Evolutionary conservation across 2,329 filamentous ascomycete species (phyloP), one percentile per base, ranked within the genome.

Genomic region (Apiospora hydei): DNA sequence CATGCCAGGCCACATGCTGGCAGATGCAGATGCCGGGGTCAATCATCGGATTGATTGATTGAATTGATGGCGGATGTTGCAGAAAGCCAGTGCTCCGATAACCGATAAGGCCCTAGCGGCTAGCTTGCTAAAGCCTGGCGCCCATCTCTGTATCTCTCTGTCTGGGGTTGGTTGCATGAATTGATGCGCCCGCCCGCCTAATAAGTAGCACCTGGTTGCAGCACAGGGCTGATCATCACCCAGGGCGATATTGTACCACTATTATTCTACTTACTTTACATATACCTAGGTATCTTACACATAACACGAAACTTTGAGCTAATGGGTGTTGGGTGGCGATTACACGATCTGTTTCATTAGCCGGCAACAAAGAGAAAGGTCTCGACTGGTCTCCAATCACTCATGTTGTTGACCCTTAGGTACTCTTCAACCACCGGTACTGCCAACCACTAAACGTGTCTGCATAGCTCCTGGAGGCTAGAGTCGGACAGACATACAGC

Each of bases 91-190:
- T 18, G 53, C 18, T n/a, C 53, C 53, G 53, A 61, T 61, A 61
- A 38, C 53, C 53, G 53, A 61, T 61, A 61, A 34, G 53, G 53
- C 53, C 30, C 53, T 61, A 34, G 30, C 16, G 26, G 26, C 34
- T 38, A 38, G 34, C 34, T 38, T 34, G 11, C 26, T 38, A 38
- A 34, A 53, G 24, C 49, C 49, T 53, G 49, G 49, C 46, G 18
- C 46, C 6, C 46, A 49, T 49, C 49, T 30, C 53, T 57, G 26
- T n/a, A n/a, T n/a, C n/a, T 49, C 49, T 30, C 53, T 14, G 16
- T 8, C 49, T 53, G 49, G 49, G 51, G 51, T 34, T 57, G 51
- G 24, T 57, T 57, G 51, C 51, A 57, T 57, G 26, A 57, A 57
- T 24, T 38, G 24, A 30, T 21, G 24, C 24, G 24, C 51, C n/a